Percentiles rank a stretch among this genome's conserved stretches.
These are phyloP conservation scores for Protostelium mycophagum DNA, from an alignment of 78 protist genomes.

Conservation along the genomic window DNA sequence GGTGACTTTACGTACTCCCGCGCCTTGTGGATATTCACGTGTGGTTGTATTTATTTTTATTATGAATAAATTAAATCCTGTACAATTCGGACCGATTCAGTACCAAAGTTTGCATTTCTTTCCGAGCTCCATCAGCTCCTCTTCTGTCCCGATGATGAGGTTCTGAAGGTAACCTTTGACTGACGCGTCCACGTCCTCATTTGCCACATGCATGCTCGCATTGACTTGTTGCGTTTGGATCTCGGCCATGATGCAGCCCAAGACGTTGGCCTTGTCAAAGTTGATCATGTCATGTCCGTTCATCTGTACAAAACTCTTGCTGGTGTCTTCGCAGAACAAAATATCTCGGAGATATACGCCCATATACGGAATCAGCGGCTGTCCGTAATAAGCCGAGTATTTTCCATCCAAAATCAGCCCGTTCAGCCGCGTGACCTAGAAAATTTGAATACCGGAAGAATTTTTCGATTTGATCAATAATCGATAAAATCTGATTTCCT, in stretches of 20 bases:
- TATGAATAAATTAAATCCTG: too few relatives aligned
- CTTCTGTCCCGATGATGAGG: background rate
- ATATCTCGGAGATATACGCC: background rate
- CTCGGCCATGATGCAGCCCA: background rate
- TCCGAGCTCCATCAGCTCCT: background rate
- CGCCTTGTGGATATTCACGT: too few relatives aligned
- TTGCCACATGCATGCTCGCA: background rate
- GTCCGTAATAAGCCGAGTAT: background rate
- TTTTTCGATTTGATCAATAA: background rate
- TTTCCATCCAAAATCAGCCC: background rate
- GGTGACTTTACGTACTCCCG: too few relatives aligned
- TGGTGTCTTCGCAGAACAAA: background rate
- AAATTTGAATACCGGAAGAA: background rate
- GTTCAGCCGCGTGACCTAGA: background rate
- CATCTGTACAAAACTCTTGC: background rate
- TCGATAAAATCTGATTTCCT: background rate
- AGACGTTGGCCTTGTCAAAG: background rate
- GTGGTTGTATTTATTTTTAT: too few relatives aligned
- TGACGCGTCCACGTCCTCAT: background rate
- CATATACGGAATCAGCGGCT: background rate
- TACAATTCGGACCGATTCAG: too few relatives aligned
- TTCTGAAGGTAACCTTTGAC: background rate
- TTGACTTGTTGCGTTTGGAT: background rate
- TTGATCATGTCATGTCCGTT: background rate
- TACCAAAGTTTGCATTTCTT: background rate